Evolutionary conservation across 1,139 yeast genomes (phyloP).

Genomic region (Nakaseomyces delphensis): DNA sequence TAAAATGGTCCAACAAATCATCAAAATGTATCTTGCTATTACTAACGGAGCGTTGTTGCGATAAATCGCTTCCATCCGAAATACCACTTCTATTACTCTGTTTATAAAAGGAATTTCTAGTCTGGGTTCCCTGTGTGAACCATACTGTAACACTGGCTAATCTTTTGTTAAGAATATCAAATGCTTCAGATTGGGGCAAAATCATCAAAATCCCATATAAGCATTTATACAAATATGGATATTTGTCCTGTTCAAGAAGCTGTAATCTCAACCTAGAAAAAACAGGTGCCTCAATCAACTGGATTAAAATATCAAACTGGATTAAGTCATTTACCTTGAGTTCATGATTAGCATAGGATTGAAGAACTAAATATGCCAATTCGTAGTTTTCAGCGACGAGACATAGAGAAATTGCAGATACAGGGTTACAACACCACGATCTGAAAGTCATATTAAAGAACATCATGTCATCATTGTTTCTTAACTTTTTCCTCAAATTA

Average conservation of each 20-base stretch:
- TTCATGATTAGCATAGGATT: conserved; percentile 66
- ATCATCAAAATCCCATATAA: conserved; percentile 90
- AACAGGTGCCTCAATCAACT: conserved; percentile 77
- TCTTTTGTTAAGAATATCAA: conserved; percentile 68
- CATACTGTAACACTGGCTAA: conserved; percentile 37
- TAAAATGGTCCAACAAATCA: conserved; percentile 26
- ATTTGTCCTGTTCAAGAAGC: conserved; percentile 73
- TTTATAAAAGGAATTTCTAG: conserved; percentile 10
- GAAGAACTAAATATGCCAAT: conserved; percentile 72
- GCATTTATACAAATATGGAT: conserved; percentile 78
- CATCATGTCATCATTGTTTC: conserved; percentile 54
- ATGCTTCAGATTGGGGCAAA: conserved; percentile 92
- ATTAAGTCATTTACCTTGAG: conserved; percentile 55
- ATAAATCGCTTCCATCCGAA: conserved; percentile 13
- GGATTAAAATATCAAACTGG: conserved; percentile 74
- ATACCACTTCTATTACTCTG: conserved; percentile 8
- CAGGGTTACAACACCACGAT: conserved; percentile 90
- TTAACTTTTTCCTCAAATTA: conserved; percentile 59
- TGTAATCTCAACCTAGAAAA: conserved; percentile 83
- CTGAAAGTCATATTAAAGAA: conserved; percentile 72
- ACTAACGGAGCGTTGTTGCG: conserved; percentile 18
- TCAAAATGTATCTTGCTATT: conserved; percentile 21
- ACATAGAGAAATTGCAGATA: conserved; percentile 81
- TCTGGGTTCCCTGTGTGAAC: conserved; percentile 17
- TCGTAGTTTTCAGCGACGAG: conserved; percentile 84